phyloP scores from a whole-genome alignment of 306 rosid genomes.

The Fragaria ananassa region DNA sequence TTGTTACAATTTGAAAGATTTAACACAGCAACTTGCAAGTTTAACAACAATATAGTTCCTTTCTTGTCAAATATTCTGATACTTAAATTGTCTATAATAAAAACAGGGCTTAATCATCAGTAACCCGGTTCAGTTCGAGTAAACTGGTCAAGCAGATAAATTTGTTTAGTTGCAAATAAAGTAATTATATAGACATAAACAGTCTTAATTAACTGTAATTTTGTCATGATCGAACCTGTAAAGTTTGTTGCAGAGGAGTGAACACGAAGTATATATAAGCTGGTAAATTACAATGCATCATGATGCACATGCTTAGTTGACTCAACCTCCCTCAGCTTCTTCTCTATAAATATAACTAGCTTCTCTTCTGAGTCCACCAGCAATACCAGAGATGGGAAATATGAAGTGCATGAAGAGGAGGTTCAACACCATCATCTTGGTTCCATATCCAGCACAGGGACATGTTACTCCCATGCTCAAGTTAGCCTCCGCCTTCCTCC shows the following conservation, averaged over 20 bases:
- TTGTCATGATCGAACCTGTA: too few relatives aligned
- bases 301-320: constrained; percentile 12
- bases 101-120: too few relatives aligned
- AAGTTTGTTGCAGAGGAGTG: too few relatives aligned
- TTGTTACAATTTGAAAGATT: not conserved
- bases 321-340: not conserved
- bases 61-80: not conserved
- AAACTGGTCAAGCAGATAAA: too few relatives aligned
- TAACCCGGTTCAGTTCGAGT: too few relatives aligned
- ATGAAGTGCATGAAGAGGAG: constrained; percentile 32
- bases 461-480: constrained; percentile 83
- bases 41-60: not conserved
- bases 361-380: not conserved
- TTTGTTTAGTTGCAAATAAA: too few relatives aligned
- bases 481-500: constrained; percentile 43
- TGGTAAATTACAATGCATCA: not conserved
- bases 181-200: too few relatives aligned
- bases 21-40: not conserved
- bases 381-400: not conserved
- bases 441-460: constrained; percentile 94
- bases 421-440: constrained; percentile 40
- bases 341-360: not conserved
- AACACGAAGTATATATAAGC: too few relatives aligned
- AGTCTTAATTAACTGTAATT: too few relatives aligned
- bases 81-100: too few relatives aligned